Evolutionary conservation across 2,329 filamentous ascomycete species (phyloP).

Genomic region (Arthrobotrys megalospora): DNA sequence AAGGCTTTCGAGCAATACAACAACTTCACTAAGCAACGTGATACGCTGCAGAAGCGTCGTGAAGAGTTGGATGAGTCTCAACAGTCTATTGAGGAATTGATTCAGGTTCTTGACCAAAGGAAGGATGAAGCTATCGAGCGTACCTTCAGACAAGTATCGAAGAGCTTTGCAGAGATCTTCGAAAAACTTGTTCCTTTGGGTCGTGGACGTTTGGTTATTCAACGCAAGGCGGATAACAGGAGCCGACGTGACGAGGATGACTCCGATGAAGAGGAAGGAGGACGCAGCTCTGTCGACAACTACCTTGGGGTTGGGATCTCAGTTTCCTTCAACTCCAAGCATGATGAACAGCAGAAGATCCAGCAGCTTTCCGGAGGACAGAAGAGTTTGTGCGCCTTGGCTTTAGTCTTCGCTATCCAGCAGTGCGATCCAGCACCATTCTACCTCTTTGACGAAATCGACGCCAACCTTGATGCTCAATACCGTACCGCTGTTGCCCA

Average conservation of each 20-base stretch:
- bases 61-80: constrained; percentile 90
- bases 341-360: constrained; percentile 97
- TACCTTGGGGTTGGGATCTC: constrained; percentile 97
- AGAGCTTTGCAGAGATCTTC: constrained; percentile 92
- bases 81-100: constrained; percentile 89
- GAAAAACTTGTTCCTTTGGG: constrained; percentile 95
- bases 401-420: constrained; percentile 98
- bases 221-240: constrained; percentile 81
- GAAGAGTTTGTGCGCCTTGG: constrained; percentile 92
- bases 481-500: constrained; percentile 96
- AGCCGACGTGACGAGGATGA: constrained; percentile 75
- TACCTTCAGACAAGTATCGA: constrained; percentile 97
- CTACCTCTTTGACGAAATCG: constrained; percentile 99
- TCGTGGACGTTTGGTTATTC: constrained; percentile 90
- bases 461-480: constrained; percentile 95
- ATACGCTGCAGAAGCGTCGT: constrained; percentile 85
- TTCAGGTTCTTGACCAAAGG: constrained; percentile 90
- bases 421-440: constrained; percentile 97
- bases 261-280: constrained; percentile 74
- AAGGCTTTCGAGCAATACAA: constrained; percentile 99
- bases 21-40: constrained; percentile 93
- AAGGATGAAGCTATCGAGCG: constrained; percentile 99
- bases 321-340: constrained; percentile 98
- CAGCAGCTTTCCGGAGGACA: constrained; percentile 97
- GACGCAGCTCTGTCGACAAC: constrained; percentile 80